Conservation (phyloP, 129 eudicot genomes). For the Arctium minus region DNA sequence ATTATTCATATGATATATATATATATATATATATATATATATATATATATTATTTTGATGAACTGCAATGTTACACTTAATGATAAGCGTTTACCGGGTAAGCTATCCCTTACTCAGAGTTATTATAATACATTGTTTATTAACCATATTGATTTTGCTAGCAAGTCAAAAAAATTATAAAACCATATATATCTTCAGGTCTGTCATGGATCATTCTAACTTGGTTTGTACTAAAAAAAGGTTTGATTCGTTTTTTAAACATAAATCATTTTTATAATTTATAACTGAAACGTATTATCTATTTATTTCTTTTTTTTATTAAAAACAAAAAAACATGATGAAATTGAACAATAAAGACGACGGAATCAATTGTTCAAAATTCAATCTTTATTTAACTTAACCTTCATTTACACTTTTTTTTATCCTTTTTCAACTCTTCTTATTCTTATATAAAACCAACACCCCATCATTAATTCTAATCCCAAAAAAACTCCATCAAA, state of each 20-base stretch:
- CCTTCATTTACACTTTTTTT: constrained; percentile 26
- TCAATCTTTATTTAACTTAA: constrained; percentile 15
- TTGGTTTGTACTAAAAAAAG: too few species aligned
- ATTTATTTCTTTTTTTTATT: neutral
- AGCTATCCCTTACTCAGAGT: too few species aligned
- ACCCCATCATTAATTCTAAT: neutral
- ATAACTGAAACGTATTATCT: neutral
- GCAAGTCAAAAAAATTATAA: too few species aligned
- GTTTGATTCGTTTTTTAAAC: neutral
- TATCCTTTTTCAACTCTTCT: constrained; percentile 11
- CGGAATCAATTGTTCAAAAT: constrained; percentile 29
- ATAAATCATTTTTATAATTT: neutral
- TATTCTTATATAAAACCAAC: constrained; percentile 14
- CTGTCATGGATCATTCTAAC: too few species aligned
- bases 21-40: too few species aligned
- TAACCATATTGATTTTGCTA: too few species aligned
- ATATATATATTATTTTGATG: too few species aligned
- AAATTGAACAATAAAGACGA: constrained; percentile 12
- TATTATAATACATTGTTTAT: too few species aligned
- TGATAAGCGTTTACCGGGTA: too few species aligned
- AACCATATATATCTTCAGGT: too few species aligned
- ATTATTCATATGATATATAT: too few species aligned
- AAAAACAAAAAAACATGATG: neutral
- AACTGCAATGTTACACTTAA: too few species aligned
- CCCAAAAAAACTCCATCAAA: neutral